phyloP scores from a whole-genome alignment of 2,329 filamentous ascomycete species.

The Curvularia spicifera region DNA sequence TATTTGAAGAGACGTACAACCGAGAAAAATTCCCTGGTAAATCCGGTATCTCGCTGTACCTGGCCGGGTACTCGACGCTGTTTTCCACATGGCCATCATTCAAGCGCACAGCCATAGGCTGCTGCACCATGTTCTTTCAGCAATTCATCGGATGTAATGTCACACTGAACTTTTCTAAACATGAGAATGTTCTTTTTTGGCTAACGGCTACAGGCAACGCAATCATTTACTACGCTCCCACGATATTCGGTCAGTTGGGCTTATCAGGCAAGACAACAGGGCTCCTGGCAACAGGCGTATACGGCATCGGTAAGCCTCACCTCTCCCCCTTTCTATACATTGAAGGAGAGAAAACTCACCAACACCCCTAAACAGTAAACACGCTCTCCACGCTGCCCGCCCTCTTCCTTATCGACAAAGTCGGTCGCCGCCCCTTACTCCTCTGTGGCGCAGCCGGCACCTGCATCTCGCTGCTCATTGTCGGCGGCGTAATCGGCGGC shows the following conservation, averaged over 20 bases:
- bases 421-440: constrained; percentile 68
- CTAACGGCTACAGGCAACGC: constrained; percentile 59
- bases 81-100: constrained; percentile 54
- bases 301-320: constrained; percentile 39
- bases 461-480: constrained; percentile 72
- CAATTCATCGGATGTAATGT: constrained; percentile 70
- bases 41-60: constrained; percentile 59
- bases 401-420: constrained; percentile 68
- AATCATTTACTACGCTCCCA: constrained; percentile 72
- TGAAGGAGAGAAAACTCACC: too few relatives aligned
- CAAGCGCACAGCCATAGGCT: constrained; percentile 46
- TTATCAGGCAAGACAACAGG: constrained; percentile 65
- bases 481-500: constrained; percentile 70
- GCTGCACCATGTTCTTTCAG: constrained; percentile 53
- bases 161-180: neutral
- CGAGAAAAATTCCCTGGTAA: constrained; percentile 44
- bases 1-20: constrained; percentile 60
- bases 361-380: constrained; percentile 25
- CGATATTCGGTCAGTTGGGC: constrained; percentile 79
- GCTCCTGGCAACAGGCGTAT: constrained; percentile 77
- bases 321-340: neutral
- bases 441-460: constrained; percentile 71
- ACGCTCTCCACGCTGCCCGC: constrained; percentile 70
- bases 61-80: constrained; percentile 60
- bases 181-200: neutral